Base-by-base conservation (phyloP, 2,329 filamentous ascomycete species). In the Thyridium curvatum region DNA sequence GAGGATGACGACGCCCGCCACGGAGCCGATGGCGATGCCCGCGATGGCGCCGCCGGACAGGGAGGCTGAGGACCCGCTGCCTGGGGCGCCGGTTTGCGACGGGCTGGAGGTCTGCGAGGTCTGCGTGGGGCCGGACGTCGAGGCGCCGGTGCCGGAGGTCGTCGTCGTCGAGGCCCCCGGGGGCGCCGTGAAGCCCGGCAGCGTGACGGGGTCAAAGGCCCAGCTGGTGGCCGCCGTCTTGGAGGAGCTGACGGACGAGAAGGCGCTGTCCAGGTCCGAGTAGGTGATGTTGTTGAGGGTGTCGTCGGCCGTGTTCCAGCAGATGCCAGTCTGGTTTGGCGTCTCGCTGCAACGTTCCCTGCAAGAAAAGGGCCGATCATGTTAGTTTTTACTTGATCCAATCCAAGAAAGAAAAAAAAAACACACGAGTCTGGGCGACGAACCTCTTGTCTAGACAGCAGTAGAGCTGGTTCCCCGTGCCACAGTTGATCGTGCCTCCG, bases 1-100 rank as follows among this genome's bases (percentile, higher is more conserved):
- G 18, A 64, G 46, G 14, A 62, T 57, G 30, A 58, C 46, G 17
- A 56, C 39, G 39, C 63, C 60, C 16, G 55, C 60, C 6, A 61
- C 29, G 12, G 58, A 52, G 32, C 53, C 56, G n/a, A 44, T 28
- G 26, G 36, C 46, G 5, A 44, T 18, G 16, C 29, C 38, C 6
- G 32, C 41, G 6, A 44, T 44, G 15, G 36, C 44, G 8, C 41
- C 41, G 17, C 41, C 35, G 5, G 28, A 13, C 12, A 40, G n/a
- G 18, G 29, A 28, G 3, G 37, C 12, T 17, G 14, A 17, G 35
- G 32, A 37, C 14, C 26, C 8, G 21, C 21, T 26, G 21, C 6
- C 6, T 26, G 6, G 21, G 21, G 21, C 21, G 21, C 21, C 21
- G 21, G n/a, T n/a, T n/a, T n/a, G n/a, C n/a, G n/a, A n/a, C n/a